Percentiles rank a stretch among this genome's conserved stretches.
phyloP scores from a whole-genome alignment of 2,329 filamentous ascomycete genomes.

The Cryphonectria nitschkei region DNA sequence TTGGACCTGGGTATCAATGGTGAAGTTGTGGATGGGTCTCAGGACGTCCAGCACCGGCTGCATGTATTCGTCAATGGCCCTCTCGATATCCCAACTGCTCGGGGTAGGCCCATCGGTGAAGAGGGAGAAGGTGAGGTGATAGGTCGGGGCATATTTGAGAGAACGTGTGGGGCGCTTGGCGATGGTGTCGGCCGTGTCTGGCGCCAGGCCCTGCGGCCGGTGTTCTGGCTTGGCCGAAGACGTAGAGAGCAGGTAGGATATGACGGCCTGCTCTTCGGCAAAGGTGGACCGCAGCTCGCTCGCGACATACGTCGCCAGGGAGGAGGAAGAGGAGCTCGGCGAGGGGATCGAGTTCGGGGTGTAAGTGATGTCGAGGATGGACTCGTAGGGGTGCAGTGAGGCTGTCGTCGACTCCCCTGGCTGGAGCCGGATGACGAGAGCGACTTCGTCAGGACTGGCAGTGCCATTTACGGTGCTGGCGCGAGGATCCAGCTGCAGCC shows the following conservation, averaged over 20 bases:
- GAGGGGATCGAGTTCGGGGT: conserved; percentile 69
- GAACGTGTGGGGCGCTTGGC: conserved; percentile 78
- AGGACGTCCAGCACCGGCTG: conserved; percentile 79
- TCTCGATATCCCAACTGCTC: conserved; percentile 89
- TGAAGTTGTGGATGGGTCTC: conserved; percentile 87
- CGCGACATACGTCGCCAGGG: conserved; percentile 77
- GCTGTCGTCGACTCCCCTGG: conserved; percentile 65
- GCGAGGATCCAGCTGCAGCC: conserved; percentile 64
- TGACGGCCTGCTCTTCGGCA: conserved; percentile 84
- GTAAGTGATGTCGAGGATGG: conserved; percentile 79
- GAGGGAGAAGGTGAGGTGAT: conserved; percentile 93
- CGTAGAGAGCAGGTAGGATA: conserved; percentile 72
- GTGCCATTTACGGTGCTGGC: conserved; percentile 37
- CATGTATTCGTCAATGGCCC: conserved; percentile 79
- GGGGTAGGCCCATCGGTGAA: conserved; percentile 81
- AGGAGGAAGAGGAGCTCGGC: conserved; percentile 69
- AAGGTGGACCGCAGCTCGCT: conserved; percentile 78
- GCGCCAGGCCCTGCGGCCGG: conserved; percentile 50
- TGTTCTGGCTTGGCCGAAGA: conserved; percentile 49
- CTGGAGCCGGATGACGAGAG: conserved; percentile 72
- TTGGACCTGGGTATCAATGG: conserved; percentile 94
- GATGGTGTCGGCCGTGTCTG: conserved; percentile 58
- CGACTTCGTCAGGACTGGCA: conserved; percentile 54
- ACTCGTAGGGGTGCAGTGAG: conserved; percentile 68
- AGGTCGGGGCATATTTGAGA: conserved; percentile 89